Evolutionary conservation across 1,139 yeast species (phyloP).

Genomic region (Kodamaea alishanica): DNA sequence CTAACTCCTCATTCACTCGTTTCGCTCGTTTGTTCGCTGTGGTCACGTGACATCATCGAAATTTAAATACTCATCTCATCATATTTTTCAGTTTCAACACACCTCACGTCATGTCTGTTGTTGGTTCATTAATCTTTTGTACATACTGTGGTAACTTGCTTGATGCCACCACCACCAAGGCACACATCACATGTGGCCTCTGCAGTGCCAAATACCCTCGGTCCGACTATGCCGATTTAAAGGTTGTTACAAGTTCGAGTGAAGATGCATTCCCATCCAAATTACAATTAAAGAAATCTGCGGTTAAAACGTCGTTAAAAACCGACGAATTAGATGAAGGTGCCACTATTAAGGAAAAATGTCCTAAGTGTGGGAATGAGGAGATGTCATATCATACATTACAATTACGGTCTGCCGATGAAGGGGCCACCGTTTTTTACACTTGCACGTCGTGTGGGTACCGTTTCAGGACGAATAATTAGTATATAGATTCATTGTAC

Average conservation of each 20-base stretch:
- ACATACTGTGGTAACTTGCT: constrained; percentile 88
- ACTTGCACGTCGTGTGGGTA: constrained; percentile 93
- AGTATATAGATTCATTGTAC: constrained; percentile 10
- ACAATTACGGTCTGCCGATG: constrained; percentile 97
- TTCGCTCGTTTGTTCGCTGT: neutral
- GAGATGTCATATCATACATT: constrained; percentile 97
- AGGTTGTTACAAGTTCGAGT: constrained; percentile 82
- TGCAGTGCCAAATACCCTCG: constrained; percentile 62
- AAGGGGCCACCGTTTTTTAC: constrained; percentile 94
- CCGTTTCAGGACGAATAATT: constrained; percentile 90
- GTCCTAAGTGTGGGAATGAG: constrained; percentile 96
- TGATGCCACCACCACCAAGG: constrained; percentile 57
- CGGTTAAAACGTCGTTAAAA: constrained; percentile 79
- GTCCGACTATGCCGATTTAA: constrained; percentile 64
- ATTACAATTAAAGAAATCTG: constrained; percentile 74
- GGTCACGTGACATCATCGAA: constrained; percentile 1
- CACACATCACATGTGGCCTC: constrained; percentile 57
- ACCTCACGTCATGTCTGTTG: constrained; percentile 67
- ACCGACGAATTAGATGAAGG: constrained; percentile 85
- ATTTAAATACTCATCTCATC: constrained; percentile 1
- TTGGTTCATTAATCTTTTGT: constrained; percentile 92
- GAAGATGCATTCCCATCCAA: constrained; percentile 92
- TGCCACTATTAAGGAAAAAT: constrained; percentile 92
- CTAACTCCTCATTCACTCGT: no score
- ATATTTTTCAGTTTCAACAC: neutral